Base-by-base conservation (phyloP, 1,284 basidiomycete genomes). In the Filobasidium uniguttulatum region DNA sequence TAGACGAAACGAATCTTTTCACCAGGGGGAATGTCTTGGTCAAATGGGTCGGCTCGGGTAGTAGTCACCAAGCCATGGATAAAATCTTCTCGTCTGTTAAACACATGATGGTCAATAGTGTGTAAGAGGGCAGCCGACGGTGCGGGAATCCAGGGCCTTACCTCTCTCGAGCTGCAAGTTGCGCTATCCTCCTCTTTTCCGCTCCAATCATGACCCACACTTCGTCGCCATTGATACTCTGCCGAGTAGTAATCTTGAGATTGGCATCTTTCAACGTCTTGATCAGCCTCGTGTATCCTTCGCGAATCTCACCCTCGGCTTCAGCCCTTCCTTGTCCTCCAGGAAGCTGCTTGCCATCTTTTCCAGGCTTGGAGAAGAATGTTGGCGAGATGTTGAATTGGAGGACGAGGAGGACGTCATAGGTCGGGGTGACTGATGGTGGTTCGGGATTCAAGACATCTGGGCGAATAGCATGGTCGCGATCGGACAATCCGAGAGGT, bases 1-100 rank as follows among this genome's bases (percentile, higher is more conserved):
- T 89, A 75, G 0, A 91, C 73, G 20, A 90, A 76, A n/a, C 88
- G 79, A 25, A 93, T 71, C 33, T 81, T 77, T 57, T 87, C 83
- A 1, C 84, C 79, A 5, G 82, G 75, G 0, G 77, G 77, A 26
- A 85, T 68, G 0, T 75, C 69, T 74, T 47, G 9, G 75, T 62
- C 30, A 72, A 73, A 3, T 74, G 73, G n/a, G 76, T 73, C 0
- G 77, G 76, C 19, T 81, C 70, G 1, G 79, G 49, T 73, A 75
- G 14, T 80, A 69, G 66, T 80, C 82, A 69, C 79, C 79, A 22
- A 73, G 76, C 62, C 76, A 75, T 55, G 76, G 79, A 68, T 28
- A 57, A 56, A 23, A 52, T 26, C 50, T 54, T 55, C 55, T 61
- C 58, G 50, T 36, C 50, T 52, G 30, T 14, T 9, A 15, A 28